Conservation (phyloP, 768 basidiomycete genomes). For the Pleurotus platypus region DNA sequence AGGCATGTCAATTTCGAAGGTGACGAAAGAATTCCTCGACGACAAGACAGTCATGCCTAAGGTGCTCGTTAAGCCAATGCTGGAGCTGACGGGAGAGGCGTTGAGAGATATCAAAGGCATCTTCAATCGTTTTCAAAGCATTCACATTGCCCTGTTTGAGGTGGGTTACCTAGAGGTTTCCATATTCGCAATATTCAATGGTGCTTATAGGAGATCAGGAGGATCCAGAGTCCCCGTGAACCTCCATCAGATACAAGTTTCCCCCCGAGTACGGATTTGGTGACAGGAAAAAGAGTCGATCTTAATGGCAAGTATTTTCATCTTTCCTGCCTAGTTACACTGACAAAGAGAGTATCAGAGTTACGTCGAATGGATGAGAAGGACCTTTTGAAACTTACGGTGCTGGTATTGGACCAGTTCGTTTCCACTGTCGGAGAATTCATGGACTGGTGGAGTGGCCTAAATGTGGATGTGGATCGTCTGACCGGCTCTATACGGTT, state of each 20-base stretch:
- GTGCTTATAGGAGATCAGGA: neutral
- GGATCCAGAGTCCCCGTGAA: neutral
- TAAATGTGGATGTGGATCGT: constrained; percentile 2
- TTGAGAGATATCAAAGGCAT: neutral
- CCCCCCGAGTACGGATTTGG: too few relatives aligned
- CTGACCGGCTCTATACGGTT: neutral
- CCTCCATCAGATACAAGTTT: too few relatives aligned
- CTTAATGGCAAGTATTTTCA: too few relatives aligned
- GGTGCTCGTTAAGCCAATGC: neutral
- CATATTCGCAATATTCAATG: neutral
- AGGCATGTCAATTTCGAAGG: neutral
- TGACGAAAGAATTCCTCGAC: neutral
- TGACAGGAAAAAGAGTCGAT: too few relatives aligned
- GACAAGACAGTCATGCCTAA: neutral
- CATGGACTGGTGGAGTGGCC: neutral
- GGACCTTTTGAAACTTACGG: neutral
- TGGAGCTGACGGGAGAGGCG: neutral
- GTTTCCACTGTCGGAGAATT: neutral
- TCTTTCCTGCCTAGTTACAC: neutral
- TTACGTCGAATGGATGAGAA: neutral
- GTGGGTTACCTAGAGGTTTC: neutral
- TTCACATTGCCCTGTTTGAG: neutral
- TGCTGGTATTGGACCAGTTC: neutral
- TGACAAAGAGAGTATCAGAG: neutral
- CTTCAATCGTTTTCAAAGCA: neutral